A percentile compares a stretch with the other conserved stretches of the same genome.
Conservation (phyloP, 2,329 filamentous ascomycete species). For the Hymenoscyphus occultus region DNA sequence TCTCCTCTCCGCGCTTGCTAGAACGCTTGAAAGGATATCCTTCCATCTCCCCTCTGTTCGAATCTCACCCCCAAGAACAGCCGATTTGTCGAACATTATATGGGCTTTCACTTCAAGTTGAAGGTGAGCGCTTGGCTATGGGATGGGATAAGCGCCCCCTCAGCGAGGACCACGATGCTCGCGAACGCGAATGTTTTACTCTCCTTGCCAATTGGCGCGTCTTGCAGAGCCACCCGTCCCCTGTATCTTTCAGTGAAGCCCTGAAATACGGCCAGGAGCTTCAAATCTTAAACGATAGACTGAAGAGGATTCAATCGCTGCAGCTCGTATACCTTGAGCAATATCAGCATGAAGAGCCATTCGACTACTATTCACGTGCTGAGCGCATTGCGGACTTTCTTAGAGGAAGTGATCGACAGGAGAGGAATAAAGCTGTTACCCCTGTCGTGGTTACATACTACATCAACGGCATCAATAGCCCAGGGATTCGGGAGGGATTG, state of each 20-base stretch:
- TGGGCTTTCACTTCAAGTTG: conserved; percentile 52
- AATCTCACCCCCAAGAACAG: conserved; percentile 19
- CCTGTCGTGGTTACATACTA: conserved; percentile 44
- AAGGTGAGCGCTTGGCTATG: conserved; percentile 54
- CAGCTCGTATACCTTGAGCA: conserved; percentile 55
- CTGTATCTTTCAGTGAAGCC: conserved; percentile 41
- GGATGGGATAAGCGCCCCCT: conserved; percentile 42
- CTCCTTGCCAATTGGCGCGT: conserved; percentile 47
- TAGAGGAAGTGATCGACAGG: conserved; percentile 26
- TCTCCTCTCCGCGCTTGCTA: conserved; percentile 47
- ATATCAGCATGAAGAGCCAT: conserved; percentile 49
- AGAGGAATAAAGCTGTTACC: conserved; percentile 25
- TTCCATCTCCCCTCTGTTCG: conserved; percentile 45
- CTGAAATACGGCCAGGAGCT: conserved; percentile 53
- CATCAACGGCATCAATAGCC: conserved; percentile 49
- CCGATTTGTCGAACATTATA: conserved; percentile 45
- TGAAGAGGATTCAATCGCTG: conserved; percentile 52
- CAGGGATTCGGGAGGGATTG: conserved; percentile 46
- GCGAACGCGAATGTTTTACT: conserved; percentile 39
- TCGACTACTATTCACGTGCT: conserved; percentile 48
- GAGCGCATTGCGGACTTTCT: conserved; percentile 41
- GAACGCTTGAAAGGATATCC: conserved; percentile 44
- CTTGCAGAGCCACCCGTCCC: conserved; percentile 36
- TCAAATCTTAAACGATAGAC: conserved; percentile 44
- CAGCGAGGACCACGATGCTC: conserved; percentile 37